Evolutionary conservation across 352 stramenopile genomes (phyloP), one percentile per base, ranked within the genome.

Genomic region (Labyrinthula sp.): DNA sequence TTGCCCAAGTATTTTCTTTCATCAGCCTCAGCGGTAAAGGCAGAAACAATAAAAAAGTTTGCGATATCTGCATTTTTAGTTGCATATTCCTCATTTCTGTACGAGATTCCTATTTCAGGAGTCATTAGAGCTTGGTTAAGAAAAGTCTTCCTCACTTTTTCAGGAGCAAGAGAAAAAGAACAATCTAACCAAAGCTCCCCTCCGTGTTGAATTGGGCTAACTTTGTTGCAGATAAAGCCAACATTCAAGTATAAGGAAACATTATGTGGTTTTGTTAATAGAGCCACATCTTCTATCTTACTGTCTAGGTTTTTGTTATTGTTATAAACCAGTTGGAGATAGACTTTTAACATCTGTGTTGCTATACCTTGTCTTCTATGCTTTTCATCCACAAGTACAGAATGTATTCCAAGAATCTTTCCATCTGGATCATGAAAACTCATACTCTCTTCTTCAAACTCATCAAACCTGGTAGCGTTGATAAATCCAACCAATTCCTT

Each of bases 331-430:
- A 28, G 30, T 43, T 49, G 29, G 15, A 88, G 57, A 62, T 90
- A 92, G 36, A 70, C 57, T 33, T 71, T 58, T 3, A 92, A 58
- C 67, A 87, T 80, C n/a, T 59, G 47, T 2, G 50, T 66, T 2
- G 72, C 76, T 6, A 87, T 34, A 21, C 77, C 77, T 35, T 61
- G 56, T 23, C 70, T 64, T 37, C 74, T 66, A 45, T 73, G 72
- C n/a, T 67, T 57, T 10, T 66, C 30, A 28, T 72, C 64, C 18
- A 77, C 58, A 0, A 84, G 71, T 2, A 91, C 75, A 22, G 66
- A 82, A 63, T 89, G 78, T 61, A 93, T 82, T 29, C 70, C 81
- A 1, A 93, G 63, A 38, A 72, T 61, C 3, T 54, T 41, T 22
- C 77, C 77, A 0, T 48, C 36, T 2, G 77, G 56, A 37, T 82